Conservation (phyloP, 2,329 filamentous ascomycete species). For the Alternaria viburni region DNA sequence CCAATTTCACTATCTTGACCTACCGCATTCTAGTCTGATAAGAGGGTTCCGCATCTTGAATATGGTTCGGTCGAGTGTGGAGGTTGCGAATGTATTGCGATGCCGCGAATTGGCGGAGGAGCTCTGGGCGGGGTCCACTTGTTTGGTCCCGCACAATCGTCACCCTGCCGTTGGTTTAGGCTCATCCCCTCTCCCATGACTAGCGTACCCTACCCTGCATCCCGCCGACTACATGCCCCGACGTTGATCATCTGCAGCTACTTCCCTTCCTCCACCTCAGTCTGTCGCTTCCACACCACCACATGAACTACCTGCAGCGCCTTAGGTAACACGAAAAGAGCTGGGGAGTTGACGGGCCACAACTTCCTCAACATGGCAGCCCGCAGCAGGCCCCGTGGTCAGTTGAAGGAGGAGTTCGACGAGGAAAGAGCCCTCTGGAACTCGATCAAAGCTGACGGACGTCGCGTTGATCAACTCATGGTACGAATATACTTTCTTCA, state of each 20-base stretch:
- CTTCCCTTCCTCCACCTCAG: constrained; percentile 3
- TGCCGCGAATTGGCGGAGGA: constrained; percentile 11
- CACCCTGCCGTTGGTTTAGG: constrained; percentile 30
- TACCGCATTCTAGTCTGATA: constrained; percentile 80
- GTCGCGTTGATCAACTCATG: constrained; percentile 54
- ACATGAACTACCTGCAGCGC: constrained; percentile 11
- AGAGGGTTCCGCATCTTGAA: constrained; percentile 67
- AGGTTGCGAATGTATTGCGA: constrained; percentile 14
- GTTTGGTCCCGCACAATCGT: constrained; percentile 22
- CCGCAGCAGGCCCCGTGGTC: constrained; percentile 52
- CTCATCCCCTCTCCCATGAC: constrained; percentile 27
- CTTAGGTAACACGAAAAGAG: constrained; percentile 14
- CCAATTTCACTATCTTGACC: constrained; percentile 15
- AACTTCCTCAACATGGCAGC: constrained; percentile 50
- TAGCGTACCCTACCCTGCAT: constrained; percentile 28
- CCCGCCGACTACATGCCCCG: constrained; percentile 8
- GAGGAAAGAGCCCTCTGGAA: constrained; percentile 59
- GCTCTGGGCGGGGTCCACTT: constrained; percentile 14
- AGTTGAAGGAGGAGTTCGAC: constrained; percentile 58
- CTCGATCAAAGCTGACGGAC: constrained; percentile 54
- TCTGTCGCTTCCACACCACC: constrained; percentile 7
- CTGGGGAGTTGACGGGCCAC: constrained; percentile 13
- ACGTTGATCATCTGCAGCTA: constrained; percentile 5
- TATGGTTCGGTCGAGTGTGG: background rate
- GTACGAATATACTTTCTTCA: constrained; percentile 42